A percentile compares a stretch with the other conserved stretches of the same genome.
These are phyloP conservation scores for Phytophthora hibernalis DNA, from an alignment of 352 stramenopile species.

Conservation along the genomic window DNA sequence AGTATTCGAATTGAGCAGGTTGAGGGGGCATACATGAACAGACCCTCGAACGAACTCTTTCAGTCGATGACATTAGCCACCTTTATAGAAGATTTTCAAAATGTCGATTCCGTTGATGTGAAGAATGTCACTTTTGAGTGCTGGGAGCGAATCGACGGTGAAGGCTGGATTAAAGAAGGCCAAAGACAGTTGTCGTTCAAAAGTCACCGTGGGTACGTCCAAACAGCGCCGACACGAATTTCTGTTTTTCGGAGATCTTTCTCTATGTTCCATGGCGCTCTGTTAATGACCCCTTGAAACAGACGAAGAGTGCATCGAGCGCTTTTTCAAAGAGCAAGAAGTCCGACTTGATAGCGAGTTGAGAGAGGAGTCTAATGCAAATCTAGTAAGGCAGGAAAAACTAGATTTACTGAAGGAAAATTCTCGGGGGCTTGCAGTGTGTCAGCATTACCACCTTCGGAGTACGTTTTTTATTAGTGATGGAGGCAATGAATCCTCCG, in stretches of 20 bases:
- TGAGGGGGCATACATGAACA: too few species aligned
- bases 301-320: constrained; percentile 11
- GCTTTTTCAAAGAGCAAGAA: constrained; percentile 4
- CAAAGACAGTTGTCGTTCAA: not conserved
- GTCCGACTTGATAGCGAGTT: not conserved
- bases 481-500: not conserved
- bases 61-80: constrained; percentile 7
- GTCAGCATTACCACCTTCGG: constrained; percentile 1
- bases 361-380: constrained; percentile 12
- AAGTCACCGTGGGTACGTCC: constrained; percentile 14
- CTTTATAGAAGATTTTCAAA: constrained; percentile 9
- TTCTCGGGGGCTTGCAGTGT: not conserved
- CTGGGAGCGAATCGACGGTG: constrained; percentile 8
- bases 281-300: not conserved
- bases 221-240: constrained; percentile 3
- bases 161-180: constrained; percentile 7
- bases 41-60: constrained; percentile 1
- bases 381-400: constrained; percentile 3
- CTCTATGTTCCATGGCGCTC: constrained; percentile 3
- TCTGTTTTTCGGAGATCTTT: constrained; percentile 13
- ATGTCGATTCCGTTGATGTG: not conserved
- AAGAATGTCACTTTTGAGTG: not conserved
- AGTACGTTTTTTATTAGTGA: constrained; percentile 17
- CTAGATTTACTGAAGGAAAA: constrained; percentile 11
- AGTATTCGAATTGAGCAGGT: too few species aligned